Evolutionary conservation across 805 yeast species (phyloP).

Genomic region (Metschnikowia hibisci): DNA sequence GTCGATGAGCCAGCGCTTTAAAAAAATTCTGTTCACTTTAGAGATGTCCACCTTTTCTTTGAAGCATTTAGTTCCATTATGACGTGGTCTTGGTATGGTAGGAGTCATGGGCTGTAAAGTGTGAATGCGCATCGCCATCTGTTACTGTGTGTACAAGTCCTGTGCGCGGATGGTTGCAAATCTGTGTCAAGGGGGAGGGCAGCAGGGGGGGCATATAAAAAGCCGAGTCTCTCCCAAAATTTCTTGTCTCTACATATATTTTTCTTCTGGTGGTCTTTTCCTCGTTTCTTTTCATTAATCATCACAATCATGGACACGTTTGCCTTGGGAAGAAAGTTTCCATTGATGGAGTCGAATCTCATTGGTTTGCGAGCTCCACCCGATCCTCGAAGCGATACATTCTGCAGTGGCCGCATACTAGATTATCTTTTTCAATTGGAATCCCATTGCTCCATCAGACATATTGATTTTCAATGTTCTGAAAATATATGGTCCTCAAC

Average conservation of each 20-base stretch:
- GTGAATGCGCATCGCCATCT: constrained; percentile 2
- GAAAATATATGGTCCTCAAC: constrained; percentile 1
- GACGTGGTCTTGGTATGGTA: not conserved
- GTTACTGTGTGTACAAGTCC: not conserved
- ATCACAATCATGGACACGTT: not conserved
- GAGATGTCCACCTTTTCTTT: constrained; percentile 29
- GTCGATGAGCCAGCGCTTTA: constrained; percentile 38
- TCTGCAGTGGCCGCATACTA: not conserved
- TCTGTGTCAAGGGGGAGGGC: not conserved
- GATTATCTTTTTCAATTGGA: not conserved
- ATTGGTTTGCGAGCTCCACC: constrained; percentile 2
- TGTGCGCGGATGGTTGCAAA: constrained; percentile 6
- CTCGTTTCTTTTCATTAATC: no score
- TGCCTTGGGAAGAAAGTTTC: not conserved
- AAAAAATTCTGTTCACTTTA: constrained; percentile 37
- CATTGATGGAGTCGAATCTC: constrained; percentile 2
- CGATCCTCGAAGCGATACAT: not conserved
- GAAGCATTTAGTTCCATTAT: not conserved
- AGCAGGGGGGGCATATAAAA: not conserved
- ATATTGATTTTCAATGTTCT: not conserved
- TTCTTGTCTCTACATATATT: not conserved
- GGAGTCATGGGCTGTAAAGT: not conserved
- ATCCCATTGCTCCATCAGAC: not conserved
- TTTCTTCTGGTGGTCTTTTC: no score
- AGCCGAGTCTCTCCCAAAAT: not conserved